phyloP scores from a whole-genome alignment of 495 filamentous ascomycete species.

The Podospora fimiseda region DNA sequence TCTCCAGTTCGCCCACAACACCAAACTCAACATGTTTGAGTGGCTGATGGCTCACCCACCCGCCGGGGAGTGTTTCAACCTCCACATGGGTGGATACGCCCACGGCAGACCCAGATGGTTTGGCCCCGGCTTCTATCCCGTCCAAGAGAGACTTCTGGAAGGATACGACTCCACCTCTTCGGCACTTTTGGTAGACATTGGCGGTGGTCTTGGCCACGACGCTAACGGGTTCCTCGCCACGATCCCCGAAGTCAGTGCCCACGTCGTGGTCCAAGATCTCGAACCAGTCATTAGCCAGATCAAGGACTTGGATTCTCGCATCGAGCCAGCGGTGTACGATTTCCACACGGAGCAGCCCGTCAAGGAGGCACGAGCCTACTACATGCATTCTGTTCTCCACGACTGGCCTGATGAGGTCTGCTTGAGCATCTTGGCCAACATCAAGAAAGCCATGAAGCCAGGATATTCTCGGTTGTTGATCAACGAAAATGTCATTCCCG shows the following conservation, averaged over 20 bases:
- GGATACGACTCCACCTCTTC: constrained; percentile 5
- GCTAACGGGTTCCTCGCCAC: constrained; percentile 30
- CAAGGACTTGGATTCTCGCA: no score
- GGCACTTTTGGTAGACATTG: constrained; percentile 41
- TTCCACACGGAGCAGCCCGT: constrained; percentile 41
- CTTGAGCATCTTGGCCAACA: constrained; percentile 30
- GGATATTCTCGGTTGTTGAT: constrained; percentile 47
- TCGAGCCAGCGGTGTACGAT: no score
- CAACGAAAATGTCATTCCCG: no score
- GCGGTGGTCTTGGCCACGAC: constrained; percentile 41
- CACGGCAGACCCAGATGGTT: constrained; percentile 23
- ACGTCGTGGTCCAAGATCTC: constrained; percentile 43
- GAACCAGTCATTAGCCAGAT: constrained; percentile 24
- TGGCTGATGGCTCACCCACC: constrained; percentile 16
- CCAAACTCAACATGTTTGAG: constrained; percentile 13
- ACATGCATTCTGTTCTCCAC: constrained; percentile 41
- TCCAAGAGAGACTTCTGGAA: no score
- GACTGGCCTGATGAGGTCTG: constrained; percentile 43
- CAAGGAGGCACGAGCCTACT: constrained; percentile 37
- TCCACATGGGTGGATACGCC: constrained; percentile 24
- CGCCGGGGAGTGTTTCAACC: constrained; percentile 16
- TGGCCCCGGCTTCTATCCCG: constrained; percentile 20
- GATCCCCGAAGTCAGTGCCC: constrained; percentile 25
- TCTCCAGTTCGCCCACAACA: constrained; percentile 15
- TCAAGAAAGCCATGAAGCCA: constrained; percentile 38